Conservation (phyloP, 768 basidiomycete species). For the Calocera viscosa region DNA sequence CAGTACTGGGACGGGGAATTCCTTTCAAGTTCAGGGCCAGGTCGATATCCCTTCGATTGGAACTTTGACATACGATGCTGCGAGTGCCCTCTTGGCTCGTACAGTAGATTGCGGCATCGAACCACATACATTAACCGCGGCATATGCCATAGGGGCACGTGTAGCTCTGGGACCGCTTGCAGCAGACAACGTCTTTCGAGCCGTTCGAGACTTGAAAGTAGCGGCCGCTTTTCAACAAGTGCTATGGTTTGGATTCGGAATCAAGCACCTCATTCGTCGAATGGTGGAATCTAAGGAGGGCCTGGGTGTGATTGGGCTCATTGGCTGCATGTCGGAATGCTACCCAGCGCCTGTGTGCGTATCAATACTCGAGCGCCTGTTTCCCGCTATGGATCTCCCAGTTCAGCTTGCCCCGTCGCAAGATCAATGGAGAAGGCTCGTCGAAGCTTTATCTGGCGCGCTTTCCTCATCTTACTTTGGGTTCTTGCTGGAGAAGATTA, state of each 20-base stretch:
- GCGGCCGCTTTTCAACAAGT: background rate
- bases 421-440: background rate
- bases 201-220: background rate
- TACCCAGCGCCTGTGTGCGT: background rate
- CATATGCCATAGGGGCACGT: background rate
- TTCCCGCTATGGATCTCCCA: background rate
- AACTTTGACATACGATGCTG: background rate
- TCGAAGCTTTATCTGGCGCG: background rate
- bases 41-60: background rate
- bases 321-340: constrained; percentile 1
- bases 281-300: background rate
- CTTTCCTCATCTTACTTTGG: background rate
- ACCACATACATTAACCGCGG: background rate
- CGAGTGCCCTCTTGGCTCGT: background rate
- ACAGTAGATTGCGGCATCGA: background rate
- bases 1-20: too few species aligned
- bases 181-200: background rate
- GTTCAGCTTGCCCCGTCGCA: background rate
- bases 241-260: background rate
- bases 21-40: background rate
- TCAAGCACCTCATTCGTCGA: background rate
- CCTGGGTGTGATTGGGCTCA: background rate
- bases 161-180: background rate
- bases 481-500: background rate
- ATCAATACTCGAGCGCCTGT: background rate